These are phyloP conservation scores for Anisodus tanguticus DNA, from an alignment of 257 asterid genomes.

Conservation along the genomic window DNA sequence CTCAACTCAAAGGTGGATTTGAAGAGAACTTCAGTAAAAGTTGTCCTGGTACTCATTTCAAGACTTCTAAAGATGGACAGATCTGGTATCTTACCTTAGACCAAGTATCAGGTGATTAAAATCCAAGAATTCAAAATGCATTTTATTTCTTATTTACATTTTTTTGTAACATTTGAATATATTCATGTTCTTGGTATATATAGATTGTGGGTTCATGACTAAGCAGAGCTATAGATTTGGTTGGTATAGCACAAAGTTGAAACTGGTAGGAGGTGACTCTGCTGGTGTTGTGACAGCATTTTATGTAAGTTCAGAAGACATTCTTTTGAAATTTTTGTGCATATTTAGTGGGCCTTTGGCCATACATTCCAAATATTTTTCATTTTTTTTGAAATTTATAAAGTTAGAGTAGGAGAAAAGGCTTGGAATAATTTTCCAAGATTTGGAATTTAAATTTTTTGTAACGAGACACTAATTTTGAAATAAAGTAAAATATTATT, in stretches of 20 bases:
- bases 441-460: too few species aligned
- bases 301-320: constrained; percentile 52
- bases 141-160: neutral
- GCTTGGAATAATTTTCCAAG: too few species aligned
- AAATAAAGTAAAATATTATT: too few species aligned
- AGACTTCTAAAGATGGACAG: constrained; percentile 88
- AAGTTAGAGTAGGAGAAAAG: too few species aligned
- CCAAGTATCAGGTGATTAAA: constrained; percentile 62
- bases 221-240: constrained; percentile 87
- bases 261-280: constrained; percentile 84
- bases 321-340: too few species aligned
- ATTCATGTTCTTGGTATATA: constrained; percentile 14
- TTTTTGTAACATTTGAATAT: neutral
- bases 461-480: too few species aligned
- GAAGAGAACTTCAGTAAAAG: constrained; percentile 71
- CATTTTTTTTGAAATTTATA: too few species aligned
- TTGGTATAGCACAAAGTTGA: constrained; percentile 97
- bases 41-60: constrained; percentile 81
- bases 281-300: constrained; percentile 99
- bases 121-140: neutral
- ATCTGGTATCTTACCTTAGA: constrained; percentile 84
- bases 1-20: constrained; percentile 46
- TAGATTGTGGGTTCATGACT: constrained; percentile 90
- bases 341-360: too few species aligned
- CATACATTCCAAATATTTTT: too few species aligned